Base-by-base conservation (phyloP, 139 green algal genomes). In the Picochlorum costavermella region DNA sequence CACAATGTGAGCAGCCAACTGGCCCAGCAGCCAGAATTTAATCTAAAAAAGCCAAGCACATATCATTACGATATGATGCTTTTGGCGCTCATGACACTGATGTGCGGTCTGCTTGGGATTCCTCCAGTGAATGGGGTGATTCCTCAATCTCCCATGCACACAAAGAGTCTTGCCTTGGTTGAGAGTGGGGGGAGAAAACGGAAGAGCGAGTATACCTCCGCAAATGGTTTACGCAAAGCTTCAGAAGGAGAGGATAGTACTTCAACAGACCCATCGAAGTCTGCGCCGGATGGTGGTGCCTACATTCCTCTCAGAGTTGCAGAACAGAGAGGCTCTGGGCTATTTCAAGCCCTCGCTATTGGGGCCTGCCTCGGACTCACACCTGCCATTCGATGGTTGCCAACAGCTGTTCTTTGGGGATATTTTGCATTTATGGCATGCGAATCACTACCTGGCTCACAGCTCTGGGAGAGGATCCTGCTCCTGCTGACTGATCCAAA, bases 401-500 rank as follows among this genome's bases (percentile, higher is more conserved):
- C 87, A 6, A 83, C 72, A 55, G 59, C 65, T 31, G 67, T 86
- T 3, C 65, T 94, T 29, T 95, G 82, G 83, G 88, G 14, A 14
- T 96, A 93, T 71, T 96, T 96, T 80, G 77, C 81, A 0, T 95
- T 85, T 81, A 95, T 96, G 89, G 88, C 83, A 13, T 31, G 89
- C 0, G 84, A 91, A 53, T 82, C 67, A 9, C 75, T 96, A 20
- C 78, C 81, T 16, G 87, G 83, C 48, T 88, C 68, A 65, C 84
- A 94, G 67, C 79, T 92, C 30, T 91, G 79, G 76, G 83, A 91
- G 50, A 75, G 88, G 2, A 60, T 83, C 20, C 74, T 90, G 44
- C 72, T 91, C 56, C 20, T 93, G 23, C 13, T 79, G 37, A 92
- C 83, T 36, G 86, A 95, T 71, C 74, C 75, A 0, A 60, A 63